These are phyloP conservation scores for Mycogone perniciosa DNA, from an alignment of 2,329 filamentous ascomycete genomes.

Conservation along the genomic window DNA sequence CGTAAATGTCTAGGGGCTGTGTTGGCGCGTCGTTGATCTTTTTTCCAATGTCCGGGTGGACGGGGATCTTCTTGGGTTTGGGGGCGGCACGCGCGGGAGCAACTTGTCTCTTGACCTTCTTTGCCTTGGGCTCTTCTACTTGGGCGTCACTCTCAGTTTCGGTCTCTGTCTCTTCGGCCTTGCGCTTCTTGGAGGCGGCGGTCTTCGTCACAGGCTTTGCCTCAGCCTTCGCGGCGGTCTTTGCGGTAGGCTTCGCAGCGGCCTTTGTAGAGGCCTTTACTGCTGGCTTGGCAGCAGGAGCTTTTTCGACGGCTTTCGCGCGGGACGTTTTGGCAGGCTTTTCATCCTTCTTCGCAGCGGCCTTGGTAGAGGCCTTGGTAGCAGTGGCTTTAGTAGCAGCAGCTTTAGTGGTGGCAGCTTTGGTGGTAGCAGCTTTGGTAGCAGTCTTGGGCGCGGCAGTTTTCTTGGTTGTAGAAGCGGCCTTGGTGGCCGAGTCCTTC, in stretches of 20 bases:
- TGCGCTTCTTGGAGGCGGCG: constrained; percentile 23
- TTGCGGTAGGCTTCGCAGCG: constrained; percentile 14
- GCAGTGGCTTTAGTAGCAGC: constrained; percentile 23
- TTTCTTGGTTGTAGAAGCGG: constrained; percentile 21
- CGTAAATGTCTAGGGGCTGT: constrained; percentile 12
- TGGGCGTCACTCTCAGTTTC: constrained; percentile 20
- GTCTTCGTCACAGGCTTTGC: constrained; percentile 30
- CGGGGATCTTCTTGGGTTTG: constrained; percentile 53
- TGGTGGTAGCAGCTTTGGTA: constrained; percentile 13
- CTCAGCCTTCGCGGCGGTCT: constrained; percentile 23
- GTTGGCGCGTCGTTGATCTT: constrained; percentile 53
- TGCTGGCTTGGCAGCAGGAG: constrained; percentile 8
- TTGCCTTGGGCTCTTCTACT: constrained; percentile 15
- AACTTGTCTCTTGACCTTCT: constrained; percentile 21
- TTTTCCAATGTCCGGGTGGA: constrained; percentile 47
- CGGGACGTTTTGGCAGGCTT: constrained; percentile 17
- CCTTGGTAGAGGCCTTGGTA: constrained; percentile 20
- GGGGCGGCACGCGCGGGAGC: constrained; percentile 13
- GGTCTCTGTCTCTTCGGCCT: constrained; percentile 19
- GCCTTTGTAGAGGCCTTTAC: too few relatives aligned
- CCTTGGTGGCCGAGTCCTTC: constrained; percentile 17
- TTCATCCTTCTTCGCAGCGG: constrained; percentile 18
- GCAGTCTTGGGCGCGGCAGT: constrained; percentile 13
- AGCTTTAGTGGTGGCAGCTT: constrained; percentile 20
- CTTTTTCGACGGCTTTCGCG: constrained; percentile 19